Evolutionary conservation across 1,139 yeast genomes (phyloP), one percentile per base, ranked within the genome.

Genomic region (Yamadazyma oceani): DNA sequence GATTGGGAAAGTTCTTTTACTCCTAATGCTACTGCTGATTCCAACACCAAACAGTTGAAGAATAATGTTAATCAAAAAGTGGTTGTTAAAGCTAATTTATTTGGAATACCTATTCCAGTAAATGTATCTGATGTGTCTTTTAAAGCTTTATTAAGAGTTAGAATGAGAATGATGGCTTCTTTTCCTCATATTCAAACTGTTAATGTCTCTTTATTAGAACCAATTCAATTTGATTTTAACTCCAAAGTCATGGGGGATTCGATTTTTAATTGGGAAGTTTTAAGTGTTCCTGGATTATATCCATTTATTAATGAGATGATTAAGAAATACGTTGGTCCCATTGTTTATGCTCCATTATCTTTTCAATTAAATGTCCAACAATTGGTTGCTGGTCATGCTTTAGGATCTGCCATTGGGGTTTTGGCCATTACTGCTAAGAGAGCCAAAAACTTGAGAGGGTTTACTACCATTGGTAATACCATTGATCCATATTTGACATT

Each of bases 141-240:
- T 50, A 74, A 69, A 40, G 90, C 86, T 7, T 67, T 78, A 45
- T 77, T 84, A 39, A 79, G 97, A 60, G 77, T 92, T 38, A 77
- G 97, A 55, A 62, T 92, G 58, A 85, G 92, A 70, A 81, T 92
- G 82, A 90, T 87, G 84, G 62, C 88, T 2, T 74, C 88, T 5
- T 89, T 85, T 64, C 98, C 98, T 4, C 97, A 92, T 61, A 70
- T 92, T 45, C 95, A 92, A 60, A 89, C 96, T 2, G 81, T 89
- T 15, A 92, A 86, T 55, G 78, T 90, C 24, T 82, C 95, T 16
- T 68, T 92, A 50, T 66, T 89, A 60, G 92, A 87, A 44, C 82
- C 95, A 26, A 97, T 97, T 14, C 74, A 80, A 46, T 80, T 89
- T 59, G 98, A 92, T 60, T 92, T 89, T 58, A 77, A 79, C 41